Base-by-base conservation (phyloP, 2,329 filamentous ascomycete genomes). In the Teratosphaeria pseudoeucalypti region DNA sequence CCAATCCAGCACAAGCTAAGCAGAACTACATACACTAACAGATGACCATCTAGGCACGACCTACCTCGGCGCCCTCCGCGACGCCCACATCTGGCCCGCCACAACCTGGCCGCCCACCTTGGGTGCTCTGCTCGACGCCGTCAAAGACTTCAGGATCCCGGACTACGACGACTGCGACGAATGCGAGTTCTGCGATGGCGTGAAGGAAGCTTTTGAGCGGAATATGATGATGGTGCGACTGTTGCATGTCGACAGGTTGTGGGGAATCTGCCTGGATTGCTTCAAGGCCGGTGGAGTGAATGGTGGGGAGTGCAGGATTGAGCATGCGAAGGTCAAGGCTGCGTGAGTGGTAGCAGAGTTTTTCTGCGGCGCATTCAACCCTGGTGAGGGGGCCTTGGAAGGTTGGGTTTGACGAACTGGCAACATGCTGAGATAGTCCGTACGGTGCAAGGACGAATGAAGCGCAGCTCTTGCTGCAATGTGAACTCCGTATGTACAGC, bases 191-290 rank as follows among this genome's bases (percentile, higher is more conserved):
- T 70, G 69, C 60, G 55, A 63, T 34, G 60, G 64, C 52, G 59
- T 68, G 3, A 66, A 66, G 29, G 61, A 60, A 19, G 55, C 56
- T 7, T 70, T 71, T 53, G 62, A 49, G 1, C 57, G 55, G 26
- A 60, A 62, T 14, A 16, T 70, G 53, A 56, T 57, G 14, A 12
- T 66, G 10, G 64, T 69, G 54, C 62, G 60, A 58, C 55, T 58
- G 47, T 55, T 66, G 60, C 67, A 69, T 26, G 58, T 57, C 39
- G 63, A 65, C 23, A 58, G 67, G n/a, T 54, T 71, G 23, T 70
- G 68, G 68, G 69, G 68, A 9, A 37, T 70, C 39, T 71, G 69
- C 58, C 59, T 70, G 57, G 69, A 71, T 54, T 71, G 69, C 57
- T 68, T 67, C 58, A 65, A 62, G 52, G 60, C 60, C 32, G 64